Base-by-base conservation (phyloP, 2,329 filamentous ascomycete species). In the Monosporascus sp. region DNA sequence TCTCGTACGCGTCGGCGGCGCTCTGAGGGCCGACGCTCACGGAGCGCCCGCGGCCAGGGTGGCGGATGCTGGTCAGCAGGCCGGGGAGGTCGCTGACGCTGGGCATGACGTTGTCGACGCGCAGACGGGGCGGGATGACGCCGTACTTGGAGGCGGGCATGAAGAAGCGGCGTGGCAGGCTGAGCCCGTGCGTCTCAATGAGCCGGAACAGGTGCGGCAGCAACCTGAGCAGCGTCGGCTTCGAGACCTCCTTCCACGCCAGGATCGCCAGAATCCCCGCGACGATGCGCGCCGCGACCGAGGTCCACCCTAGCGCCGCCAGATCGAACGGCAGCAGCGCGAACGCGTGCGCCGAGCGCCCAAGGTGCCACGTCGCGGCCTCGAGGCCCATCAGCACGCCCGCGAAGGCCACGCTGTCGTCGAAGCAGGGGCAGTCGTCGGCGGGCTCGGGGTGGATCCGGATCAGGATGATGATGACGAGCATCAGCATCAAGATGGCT, bases 341-440 rank as follows among this genome's bases (percentile, higher is more conserved):
- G 5, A 72, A 65, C 31, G 74, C 72, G 27, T 68, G 65, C 5
- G 71, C 54, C 7, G 83, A 83, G 51, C 78, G 79, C 1, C 81
- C 80, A 62, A 89, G 90, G 63, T 91, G 89, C 93, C 92, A 97
- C 7, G 84, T 86, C 9, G 89, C 93, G 54, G 89, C 72, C 63
- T 95, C 88, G 47, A 90, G 76, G 0, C 94, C 94, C 62, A 97
- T 89, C 51, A 96, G 80, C 22, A 97, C 92, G 2, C 90, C 93
- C 20, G 90, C 86, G 70, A 97, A 97, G 3, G 92, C 86, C 48
- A 97, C 90, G 62, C 90, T 96, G 72, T 97, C 93, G 67, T 97
- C 93, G 66, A 95, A 97, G 70, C 93, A 97, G 5, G 93, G 93
- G 61, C 94, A 99, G 68, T 97, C 90, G 68, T 99, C 94, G 1